Evolutionary conservation across 495 filamentous ascomycete species (phyloP), one percentile per base, ranked within the genome.

Genomic region (Penicillium manginii): DNA sequence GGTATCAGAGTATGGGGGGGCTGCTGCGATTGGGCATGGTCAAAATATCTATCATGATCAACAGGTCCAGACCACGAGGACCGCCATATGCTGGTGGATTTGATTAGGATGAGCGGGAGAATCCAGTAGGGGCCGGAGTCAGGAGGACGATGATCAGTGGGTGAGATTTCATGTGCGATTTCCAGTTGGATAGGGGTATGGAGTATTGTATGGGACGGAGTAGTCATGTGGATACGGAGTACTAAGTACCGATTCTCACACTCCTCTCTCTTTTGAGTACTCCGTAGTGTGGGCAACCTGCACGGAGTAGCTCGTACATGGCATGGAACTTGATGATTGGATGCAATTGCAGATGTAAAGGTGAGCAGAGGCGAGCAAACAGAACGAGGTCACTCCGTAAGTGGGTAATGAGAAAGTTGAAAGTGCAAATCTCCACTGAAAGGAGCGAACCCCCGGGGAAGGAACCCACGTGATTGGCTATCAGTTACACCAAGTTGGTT

Each of bases 61-160:
- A 54, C 65, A 46, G 54, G 58, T 32, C 62, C 49, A 62, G 62
- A 68, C 22, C 42, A 37, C 17, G n/a, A 15, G n/a, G 37, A 19
- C n/a, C 11, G 4, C 19, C 32, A 23, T 19, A 31, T 9, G 8
- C 50, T 35, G 47, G 40, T 37, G 57, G 29, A 43, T 68, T 68
- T 65, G 22, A 68, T 65, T 59, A 18, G 35, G 62, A 68, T 68
- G 52, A 56, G 19, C 52, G 47, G 21, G 52, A 31, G 43, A 49
- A 23, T 29, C 18, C 19, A 15, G 21, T 23, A 49, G 46, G 46
- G 26, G n/a, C 40, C 40, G 40, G 40, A 43, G 15, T 43, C 35
- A 18, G 15, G 40, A 43, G 40, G 17, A 4, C 40, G 40, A 43
- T n/a, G 40, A 43, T 43, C 40, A 17, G 8, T 19, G 11, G 35